Percentiles rank a stretch among this genome's conserved stretches.
phyloP scores from a whole-genome alignment of 2,329 filamentous ascomycete species.

The Aciculosporium take region DNA sequence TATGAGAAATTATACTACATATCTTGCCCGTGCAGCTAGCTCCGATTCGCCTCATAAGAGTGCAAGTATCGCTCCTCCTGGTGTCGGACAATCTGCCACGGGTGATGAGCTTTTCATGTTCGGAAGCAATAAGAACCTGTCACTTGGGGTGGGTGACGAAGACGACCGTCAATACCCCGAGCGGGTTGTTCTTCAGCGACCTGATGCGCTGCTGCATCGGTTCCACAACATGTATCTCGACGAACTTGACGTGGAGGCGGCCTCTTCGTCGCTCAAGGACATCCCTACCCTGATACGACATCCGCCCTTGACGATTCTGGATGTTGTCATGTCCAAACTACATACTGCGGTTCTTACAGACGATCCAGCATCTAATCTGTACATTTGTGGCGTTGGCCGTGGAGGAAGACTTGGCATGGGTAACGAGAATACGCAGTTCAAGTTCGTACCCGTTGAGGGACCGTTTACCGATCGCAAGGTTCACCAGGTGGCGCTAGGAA shows the following conservation, averaged over 20 bases:
- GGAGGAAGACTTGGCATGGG: slow-evolving; percentile 81
- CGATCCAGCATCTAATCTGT: slow-evolving; percentile 80
- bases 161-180: slow-evolving; percentile 92
- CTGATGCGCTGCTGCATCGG: slow-evolving; percentile 58
- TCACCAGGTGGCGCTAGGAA: slow-evolving; percentile 66
- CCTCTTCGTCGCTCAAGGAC: slow-evolving; percentile 25
- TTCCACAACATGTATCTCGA: slow-evolving; percentile 58
- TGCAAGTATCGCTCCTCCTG: slow-evolving; percentile 9
- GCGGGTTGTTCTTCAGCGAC: slow-evolving; percentile 60
- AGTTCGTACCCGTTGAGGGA: slow-evolving; percentile 67
- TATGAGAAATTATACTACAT: background rate
- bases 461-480: slow-evolving; percentile 64
- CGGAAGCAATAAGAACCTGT: slow-evolving; percentile 91
- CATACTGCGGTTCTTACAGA: slow-evolving; percentile 80
- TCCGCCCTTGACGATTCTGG: slow-evolving; percentile 60
- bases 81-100: slow-evolving; percentile 10
- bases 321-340: slow-evolving; percentile 78
- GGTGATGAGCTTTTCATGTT: slow-evolving; percentile 89
- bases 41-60: slow-evolving; percentile 8
- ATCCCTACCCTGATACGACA: slow-evolving; percentile 62
- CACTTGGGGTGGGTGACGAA: slow-evolving; percentile 84
- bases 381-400: slow-evolving; percentile 81
- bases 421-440: slow-evolving; percentile 79
- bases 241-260: slow-evolving; percentile 22
- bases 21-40: background rate